These are phyloP conservation scores for Aspergillus unguis DNA, from an alignment of 2,329 filamentous ascomycete genomes.

Conservation along the genomic window DNA sequence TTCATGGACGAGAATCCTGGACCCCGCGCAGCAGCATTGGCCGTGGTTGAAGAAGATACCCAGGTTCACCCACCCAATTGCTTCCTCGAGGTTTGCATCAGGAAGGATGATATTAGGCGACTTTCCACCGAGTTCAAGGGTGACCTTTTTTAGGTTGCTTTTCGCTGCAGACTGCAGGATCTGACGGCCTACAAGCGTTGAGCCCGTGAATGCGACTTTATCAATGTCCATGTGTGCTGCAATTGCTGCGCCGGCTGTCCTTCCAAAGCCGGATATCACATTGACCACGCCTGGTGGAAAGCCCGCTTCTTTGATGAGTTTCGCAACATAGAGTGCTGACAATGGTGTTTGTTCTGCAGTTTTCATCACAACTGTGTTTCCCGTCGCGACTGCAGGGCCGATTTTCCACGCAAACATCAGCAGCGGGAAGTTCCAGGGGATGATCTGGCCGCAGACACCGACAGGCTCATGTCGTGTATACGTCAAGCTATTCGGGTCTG, in stretches of 20 bases:
- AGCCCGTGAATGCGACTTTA: not conserved
- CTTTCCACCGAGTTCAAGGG: not conserved
- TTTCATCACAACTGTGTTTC: not conserved
- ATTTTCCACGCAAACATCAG: not conserved
- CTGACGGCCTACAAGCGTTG: not conserved
- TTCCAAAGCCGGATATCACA: not conserved
- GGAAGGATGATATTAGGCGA: not conserved
- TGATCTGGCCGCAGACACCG: not conserved
- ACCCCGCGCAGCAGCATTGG: not conserved
- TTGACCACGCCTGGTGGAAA: not conserved
- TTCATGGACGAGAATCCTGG: not conserved
- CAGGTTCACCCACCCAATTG: not conserved
- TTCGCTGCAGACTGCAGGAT: not conserved
- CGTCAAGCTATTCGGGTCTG: too few species aligned
- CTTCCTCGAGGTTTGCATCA: not conserved
- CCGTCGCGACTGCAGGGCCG: not conserved
- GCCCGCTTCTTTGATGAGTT: not conserved
- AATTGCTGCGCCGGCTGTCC: not conserved
- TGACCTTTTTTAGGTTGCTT: not conserved
- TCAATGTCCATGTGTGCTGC: not conserved
- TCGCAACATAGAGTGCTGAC: slow-evolving; percentile 19
- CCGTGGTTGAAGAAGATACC: not conserved
- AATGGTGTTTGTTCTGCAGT: not conserved
- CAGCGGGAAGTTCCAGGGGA: not conserved
- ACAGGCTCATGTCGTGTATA: not conserved